Base-by-base conservation (phyloP, 2,329 filamentous ascomycete genomes). In the Sporothrix schenckii region DNA sequence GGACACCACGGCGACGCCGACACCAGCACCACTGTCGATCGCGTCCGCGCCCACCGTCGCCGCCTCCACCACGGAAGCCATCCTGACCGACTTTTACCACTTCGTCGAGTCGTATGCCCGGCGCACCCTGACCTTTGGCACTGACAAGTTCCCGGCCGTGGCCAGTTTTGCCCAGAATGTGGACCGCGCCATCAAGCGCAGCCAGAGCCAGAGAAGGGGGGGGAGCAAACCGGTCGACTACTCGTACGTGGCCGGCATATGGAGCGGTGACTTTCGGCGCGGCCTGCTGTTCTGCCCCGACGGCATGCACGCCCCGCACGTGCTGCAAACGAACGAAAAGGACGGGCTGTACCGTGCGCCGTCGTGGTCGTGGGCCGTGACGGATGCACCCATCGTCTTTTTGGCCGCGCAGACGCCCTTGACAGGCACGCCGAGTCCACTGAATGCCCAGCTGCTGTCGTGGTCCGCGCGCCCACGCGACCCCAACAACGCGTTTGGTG, bases 331-430 rank as follows among this genome's bases (percentile, higher is more conserved):
- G 2, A 16, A 53, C 27, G 49, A 52, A 52, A 50, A 30, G 34
- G 53, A 47, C 41, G 21, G 39, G 4, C 58, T 47, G 11, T 71
- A 68, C 50, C 69, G 69, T 11, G 69, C 69, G 6, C 69, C 69
- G 7, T 71, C 69, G 2, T 71, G 69, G 69, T 71, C 69, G 16
- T 71, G 69, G 69, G 69, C 69, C 24, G 44, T 66, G 30, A 71
- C 66, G 10, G 69, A 71, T 10, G 39, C 50, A 2, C 49, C 58
- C 1, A 66, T 71, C 27, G 9, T n/a, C 16, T 68, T 71, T 30
- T 11, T 66, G 5, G n/a, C 41, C 1, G 54, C 63, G 4, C n/a
- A 53, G 10, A 30, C 47, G 66, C 47, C 54, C 3, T 11, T 13
- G 24, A 10, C 10, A 2, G 30, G 16, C 5, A 21, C 19, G 6